phyloP scores from a whole-genome alignment of 768 basidiomycete species.

The Trametes cingulata region DNA sequence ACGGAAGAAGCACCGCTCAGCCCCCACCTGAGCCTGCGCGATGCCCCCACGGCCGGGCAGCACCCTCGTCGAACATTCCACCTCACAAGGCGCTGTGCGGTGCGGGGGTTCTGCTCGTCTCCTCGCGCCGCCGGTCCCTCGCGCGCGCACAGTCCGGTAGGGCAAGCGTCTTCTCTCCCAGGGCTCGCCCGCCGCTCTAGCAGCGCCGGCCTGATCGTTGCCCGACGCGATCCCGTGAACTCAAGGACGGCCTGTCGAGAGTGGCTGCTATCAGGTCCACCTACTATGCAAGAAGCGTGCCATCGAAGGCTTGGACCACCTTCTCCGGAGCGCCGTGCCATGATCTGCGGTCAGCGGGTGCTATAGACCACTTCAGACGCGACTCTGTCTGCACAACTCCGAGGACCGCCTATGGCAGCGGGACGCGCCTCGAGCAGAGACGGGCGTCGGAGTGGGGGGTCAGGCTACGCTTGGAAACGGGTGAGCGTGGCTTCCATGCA shows the following conservation, averaged over 20 bases:
- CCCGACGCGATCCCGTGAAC: background rate
- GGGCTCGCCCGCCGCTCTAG: background rate
- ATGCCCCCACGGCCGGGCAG: background rate
- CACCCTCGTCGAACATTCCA: slow-evolving; percentile 1
- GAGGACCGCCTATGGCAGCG: too few species aligned
- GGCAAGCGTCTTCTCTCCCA: background rate
- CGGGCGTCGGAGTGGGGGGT: too few species aligned
- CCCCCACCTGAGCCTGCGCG: background rate
- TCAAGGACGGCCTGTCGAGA: background rate
- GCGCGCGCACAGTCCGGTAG: background rate
- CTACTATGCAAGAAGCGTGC: background rate
- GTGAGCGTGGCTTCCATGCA: too few species aligned
- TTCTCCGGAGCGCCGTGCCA: too few species aligned
- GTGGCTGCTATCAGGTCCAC: background rate
- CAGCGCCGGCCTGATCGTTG: background rate
- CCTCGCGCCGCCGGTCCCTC: slow-evolving; percentile 12
- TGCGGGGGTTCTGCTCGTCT: slow-evolving; percentile 8
- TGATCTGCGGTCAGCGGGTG: too few species aligned
- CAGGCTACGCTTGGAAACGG: too few species aligned
- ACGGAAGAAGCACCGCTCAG: slow-evolving; percentile 1
- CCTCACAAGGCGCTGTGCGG: background rate
- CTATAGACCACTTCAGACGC: too few species aligned
- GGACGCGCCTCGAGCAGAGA: too few species aligned
- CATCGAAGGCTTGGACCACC: too few species aligned
- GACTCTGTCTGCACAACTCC: too few species aligned